Base-by-base conservation (phyloP, 345 rosid genomes). In the Citrus trifoliata region DNA sequence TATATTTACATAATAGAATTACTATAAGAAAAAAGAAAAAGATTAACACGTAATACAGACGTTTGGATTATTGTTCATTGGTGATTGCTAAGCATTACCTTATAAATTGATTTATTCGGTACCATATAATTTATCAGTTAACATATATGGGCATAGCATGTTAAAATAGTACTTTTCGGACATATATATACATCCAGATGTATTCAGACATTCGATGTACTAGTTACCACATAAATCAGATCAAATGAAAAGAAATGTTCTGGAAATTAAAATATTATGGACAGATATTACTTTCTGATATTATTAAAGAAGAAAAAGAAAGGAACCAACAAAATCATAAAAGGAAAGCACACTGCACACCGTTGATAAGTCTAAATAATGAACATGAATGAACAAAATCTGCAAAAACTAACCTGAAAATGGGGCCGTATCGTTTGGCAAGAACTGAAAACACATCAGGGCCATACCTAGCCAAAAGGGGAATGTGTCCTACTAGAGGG, bases 401-500 rank as follows among this genome's bases (percentile, higher is more conserved):
- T 6, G 3, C 30, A 33, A 62, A 33, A 78, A 67, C 86, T 42
- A 59, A 95, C 98, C 99, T 93, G 96, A 89, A 95, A 77, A 93
- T 88, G 62, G 97, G 95, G 55, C 99, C 96, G 79, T 93, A 91
- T 51, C 76, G 88, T 62, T 91, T 89, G 76, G 98, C 96, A 70
- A 92, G 97, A 65, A 90, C 83, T 5, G 96, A 84, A 80, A 93
- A 92, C 56, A 95, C 88, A 42, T 89, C 95, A 48, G 95, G 97
- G 42, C 98, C 97, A 40, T 86, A 87, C 88, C 93, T 86, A 10
- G 97, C 94, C 87, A 93, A 83, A 83, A 92, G 85, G 13, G 90
- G 98, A 75, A 91, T 88, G 89, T 93, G 97, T 25, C 98, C 99
- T 33, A 88, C 55, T 5, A 90, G 82, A 14, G 96, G 96, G 81